Evolutionary conservation across 1,284 basidiomycete genomes (phyloP), one percentile per base, ranked within the genome.

Genomic region (Puccinia horiana): DNA sequence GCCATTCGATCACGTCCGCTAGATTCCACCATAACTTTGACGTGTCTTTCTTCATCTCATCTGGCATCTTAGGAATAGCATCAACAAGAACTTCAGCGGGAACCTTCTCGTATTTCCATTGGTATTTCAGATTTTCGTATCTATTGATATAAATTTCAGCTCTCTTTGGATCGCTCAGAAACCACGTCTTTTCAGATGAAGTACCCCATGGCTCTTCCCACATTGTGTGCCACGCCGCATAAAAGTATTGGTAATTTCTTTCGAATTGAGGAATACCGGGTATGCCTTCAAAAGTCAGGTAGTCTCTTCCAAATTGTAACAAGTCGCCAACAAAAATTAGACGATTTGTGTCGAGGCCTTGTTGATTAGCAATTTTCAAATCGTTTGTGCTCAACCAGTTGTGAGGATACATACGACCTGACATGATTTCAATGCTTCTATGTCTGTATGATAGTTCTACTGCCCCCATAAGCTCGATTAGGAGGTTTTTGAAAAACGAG

Each of bases 131-230:
- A 3, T 1, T n/a, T 26, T 44, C 20, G 14, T 23, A 29, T 40
- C 69, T 44, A 0, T 44, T 23, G 11, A 5, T 35, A 18, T 70
- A 70, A 47, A 47, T 0, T 70, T 70, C 20, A 49, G 37, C 42
- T 47, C 42, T 12, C 0, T 52, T 2, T 49, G 40, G 40, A 47
- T 70, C 42, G 29, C 69, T 70, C 26, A 70, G 16, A 47, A 70
- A 18, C 69, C 69, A 70, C 23, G 37, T 52, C 29, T 70, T 70
- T 40, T 70, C 69, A n/a, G 69, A 5, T 29, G 69, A 70, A 70
- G 44, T 16, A 18, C 69, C 69, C 69, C 69, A 70, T 26, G 42
- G 44, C 0, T 3, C 40, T 3, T 14, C 14, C 5, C 16, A 23
- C 26, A 8, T 40, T 40, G 6, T 20, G 1, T 44, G 9, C 42